Evolutionary conservation across 2,329 filamentous ascomycete genomes (phyloP), one percentile per base, ranked within the genome.

Genomic region (Pseudogymnoascus sp.): DNA sequence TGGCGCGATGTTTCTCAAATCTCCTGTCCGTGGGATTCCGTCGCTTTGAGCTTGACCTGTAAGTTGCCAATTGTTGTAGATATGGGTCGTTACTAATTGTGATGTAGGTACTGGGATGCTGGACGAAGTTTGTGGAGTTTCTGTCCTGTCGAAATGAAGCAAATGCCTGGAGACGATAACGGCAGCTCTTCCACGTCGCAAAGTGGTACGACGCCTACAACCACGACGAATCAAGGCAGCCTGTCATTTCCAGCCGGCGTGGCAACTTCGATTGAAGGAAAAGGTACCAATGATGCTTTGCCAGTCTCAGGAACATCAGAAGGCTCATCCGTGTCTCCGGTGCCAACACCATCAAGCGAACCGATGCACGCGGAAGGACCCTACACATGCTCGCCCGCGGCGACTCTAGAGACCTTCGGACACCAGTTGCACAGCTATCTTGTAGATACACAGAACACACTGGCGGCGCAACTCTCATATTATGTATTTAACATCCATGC

Each of bases 401-500:
- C 85, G 59, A 80, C 81, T 62, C 67, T 87, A 2, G 75, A 75
- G 4, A 75, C 78, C 1, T 73, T 88, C 18, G 76, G 80, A 12
- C 73, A 74, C 54, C 71, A 86, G 12, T 69, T 87, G 6, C 69
- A 75, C n/a, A 77, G 78, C 51, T 87, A 84, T 67, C 76, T 87
- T 54, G 69, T 75, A 11, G 70, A 71, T 5, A 87, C 84, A 5
- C 76, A 80, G 36, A 81, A 80, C 36, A 82, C 81, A 5, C 73
- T 86, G 36, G 80, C 79, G 18, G 83, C 84, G 1, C 79, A 79
- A 45, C 73, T 84, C 7, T 73, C 79, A 1, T 81, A 80, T 66
- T 67, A 88, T 1, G 77, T 79, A 3, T 71, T 88, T 63, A 86
- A 88, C 70, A 69, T 88, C 5, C 85, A 88, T 74, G 80, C 80